These are phyloP conservation scores for Gaultheria prostrata DNA, from an alignment of 148 eudicot genomes.

Conservation along the genomic window DNA sequence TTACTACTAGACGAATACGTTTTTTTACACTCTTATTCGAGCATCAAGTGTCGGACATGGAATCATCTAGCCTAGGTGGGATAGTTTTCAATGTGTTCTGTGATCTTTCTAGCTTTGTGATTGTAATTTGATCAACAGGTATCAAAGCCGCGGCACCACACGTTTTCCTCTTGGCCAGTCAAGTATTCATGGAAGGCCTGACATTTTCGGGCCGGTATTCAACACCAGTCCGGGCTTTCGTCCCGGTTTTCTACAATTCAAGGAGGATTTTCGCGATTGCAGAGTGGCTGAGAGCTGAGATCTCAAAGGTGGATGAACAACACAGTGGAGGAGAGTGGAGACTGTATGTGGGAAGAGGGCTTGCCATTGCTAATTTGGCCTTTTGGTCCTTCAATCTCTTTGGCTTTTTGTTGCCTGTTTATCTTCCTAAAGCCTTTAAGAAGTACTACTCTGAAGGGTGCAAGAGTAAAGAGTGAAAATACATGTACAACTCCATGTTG, in stretches of 20 bases:
- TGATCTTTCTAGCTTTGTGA: not conserved
- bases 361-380: conserved; percentile 56
- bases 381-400: conserved; percentile 77
- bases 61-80: no score
- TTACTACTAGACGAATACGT: not conserved
- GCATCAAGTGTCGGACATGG: no score
- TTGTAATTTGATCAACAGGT: conserved; percentile 19
- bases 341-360: conserved; percentile 50
- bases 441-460: conserved; percentile 36
- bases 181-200: conserved; percentile 73
- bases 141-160: conserved; percentile 75
- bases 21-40: no score
- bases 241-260: conserved; percentile 74
- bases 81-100: no score
- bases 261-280: conserved; percentile 40
- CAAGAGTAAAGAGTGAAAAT: conserved; percentile 24
- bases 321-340: conserved; percentile 37
- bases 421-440: conserved; percentile 69
- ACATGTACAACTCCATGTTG: not conserved
- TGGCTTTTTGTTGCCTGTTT: conserved; percentile 88
- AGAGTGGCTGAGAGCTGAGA: conserved; percentile 60
- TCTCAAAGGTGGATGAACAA: conserved; percentile 21
- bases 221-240: conserved; percentile 65
- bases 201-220: conserved; percentile 50
- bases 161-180: conserved; percentile 65